Evolutionary conservation across 768 basidiomycete species (phyloP).

Genomic region (Lentinula aciculospora): DNA sequence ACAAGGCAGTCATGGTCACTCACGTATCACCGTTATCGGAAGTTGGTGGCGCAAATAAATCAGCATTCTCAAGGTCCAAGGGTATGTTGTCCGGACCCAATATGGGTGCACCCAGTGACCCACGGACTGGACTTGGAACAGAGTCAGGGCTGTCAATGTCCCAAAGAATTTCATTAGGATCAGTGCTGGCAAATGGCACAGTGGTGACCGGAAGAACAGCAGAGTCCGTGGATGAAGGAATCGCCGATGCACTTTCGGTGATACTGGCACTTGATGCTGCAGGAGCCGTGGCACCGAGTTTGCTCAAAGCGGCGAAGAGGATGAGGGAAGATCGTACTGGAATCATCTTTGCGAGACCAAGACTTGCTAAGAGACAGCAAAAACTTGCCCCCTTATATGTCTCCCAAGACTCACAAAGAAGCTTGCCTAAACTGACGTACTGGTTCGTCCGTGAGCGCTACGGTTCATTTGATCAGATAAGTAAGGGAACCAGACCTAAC

Average conservation of each 20-base stretch:
- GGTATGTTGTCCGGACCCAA: conserved; percentile 35
- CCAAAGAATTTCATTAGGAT: conserved; percentile 42
- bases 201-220: conserved; percentile 32
- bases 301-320: conserved; percentile 1
- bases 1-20: conserved; percentile 10
- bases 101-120: conserved; percentile 32
- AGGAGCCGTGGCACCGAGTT: conserved; percentile 13
- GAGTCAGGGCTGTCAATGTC: conserved; percentile 18
- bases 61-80: conserved; percentile 39
- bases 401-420: not conserved
- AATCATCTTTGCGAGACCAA: not conserved
- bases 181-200: conserved; percentile 35
- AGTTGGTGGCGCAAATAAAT: conserved; percentile 36
- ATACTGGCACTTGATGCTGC: conserved; percentile 3
- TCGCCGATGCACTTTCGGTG: conserved; percentile 4
- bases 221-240: conserved; percentile 16
- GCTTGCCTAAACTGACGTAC: not conserved
- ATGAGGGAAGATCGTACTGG: not conserved
- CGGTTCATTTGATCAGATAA: not conserved
- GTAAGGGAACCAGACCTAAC: not conserved
- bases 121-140: conserved; percentile 27
- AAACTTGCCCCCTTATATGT: not conserved
- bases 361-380: not conserved
- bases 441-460: not conserved
- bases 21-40: conserved; percentile 40